Evolutionary conservation across 2,329 filamentous ascomycete species (phyloP).

Genomic region (Alternaria brassicicola): DNA sequence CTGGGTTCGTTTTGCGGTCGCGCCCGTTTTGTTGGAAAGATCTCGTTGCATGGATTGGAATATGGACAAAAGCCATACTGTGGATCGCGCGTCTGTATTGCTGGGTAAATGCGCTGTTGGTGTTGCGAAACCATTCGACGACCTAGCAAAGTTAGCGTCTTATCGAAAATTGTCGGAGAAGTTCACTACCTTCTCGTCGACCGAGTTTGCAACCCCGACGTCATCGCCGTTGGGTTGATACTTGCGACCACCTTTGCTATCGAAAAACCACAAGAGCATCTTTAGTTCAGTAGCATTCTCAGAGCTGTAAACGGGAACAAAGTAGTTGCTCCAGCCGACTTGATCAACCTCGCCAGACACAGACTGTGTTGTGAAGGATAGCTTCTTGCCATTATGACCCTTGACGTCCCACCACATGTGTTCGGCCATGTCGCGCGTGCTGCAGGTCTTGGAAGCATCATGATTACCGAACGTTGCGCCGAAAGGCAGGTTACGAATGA

Average conservation of each 20-base stretch:
- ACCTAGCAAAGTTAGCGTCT: constrained; percentile 25
- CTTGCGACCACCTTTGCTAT: constrained; percentile 49
- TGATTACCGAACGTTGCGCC: constrained; percentile 76
- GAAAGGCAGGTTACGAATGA: constrained; percentile 63
- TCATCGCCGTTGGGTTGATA: constrained; percentile 26
- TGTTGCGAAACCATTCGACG: constrained; percentile 34
- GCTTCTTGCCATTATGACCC: constrained; percentile 55
- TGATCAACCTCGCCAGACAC: constrained; percentile 47
- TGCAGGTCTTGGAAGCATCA: constrained; percentile 53
- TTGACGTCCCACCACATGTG: constrained; percentile 50
- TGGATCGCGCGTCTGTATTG: constrained; percentile 51
- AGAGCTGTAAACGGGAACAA: constrained; percentile 56
- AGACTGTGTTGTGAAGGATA: constrained; percentile 52
- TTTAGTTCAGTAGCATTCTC: constrained; percentile 43
- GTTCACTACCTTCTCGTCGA: constrained; percentile 29
- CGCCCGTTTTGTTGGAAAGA: constrained; percentile 55
- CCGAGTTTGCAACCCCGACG: constrained; percentile 21
- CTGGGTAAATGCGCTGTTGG: constrained; percentile 20
- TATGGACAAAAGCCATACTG: constrained; percentile 63
- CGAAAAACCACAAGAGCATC: constrained; percentile 75
- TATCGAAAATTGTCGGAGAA: not conserved
- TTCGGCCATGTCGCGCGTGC: constrained; percentile 29
- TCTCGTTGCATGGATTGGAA: constrained; percentile 46
- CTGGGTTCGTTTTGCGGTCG: constrained; percentile 51
- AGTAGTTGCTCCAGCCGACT: constrained; percentile 59